Base-by-base conservation (phyloP, 1,284 basidiomycete genomes). In the Grifola frondosa region DNA sequence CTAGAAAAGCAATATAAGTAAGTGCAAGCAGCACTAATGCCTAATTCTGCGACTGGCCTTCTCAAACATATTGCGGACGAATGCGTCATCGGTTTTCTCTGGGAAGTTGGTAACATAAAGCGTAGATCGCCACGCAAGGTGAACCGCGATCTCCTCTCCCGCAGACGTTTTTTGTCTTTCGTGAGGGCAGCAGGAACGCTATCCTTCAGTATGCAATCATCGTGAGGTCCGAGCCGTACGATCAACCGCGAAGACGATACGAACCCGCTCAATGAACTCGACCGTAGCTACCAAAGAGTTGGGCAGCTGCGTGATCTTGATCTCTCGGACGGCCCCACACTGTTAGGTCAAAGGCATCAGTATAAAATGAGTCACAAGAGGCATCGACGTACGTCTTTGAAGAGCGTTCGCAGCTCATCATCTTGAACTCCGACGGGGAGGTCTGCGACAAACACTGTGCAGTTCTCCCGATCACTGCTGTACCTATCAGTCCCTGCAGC, bases 31-130 rank as follows among this genome's bases (percentile, higher is more conserved):
- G 29, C 5, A 19, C 26, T 32, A 50, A 45, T 17, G 11, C 6
- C 20, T 1, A 19, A 17, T 9, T 11, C 5, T 5, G 13, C 12
- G 0, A 36, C 59, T 62, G 46, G 93, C 93, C 69, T 84, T 78
- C 37, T 75, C 75, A 61, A 99, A 97, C 6, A 95, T 62, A 30
- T 79, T 69, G 24, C 93, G 75, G 36, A 99, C 78, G 19, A 68
- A 77, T 1, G 71, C 69, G 62, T 98, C 94, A 56, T 96, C 91
- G n/a, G 79, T 77, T 12, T 77, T 76, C 59, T 91, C 88, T 0
- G 92, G 85, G 68, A 98, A 99, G 67, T 99, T 99, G 11, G 97
- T 97, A 31, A 98, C 85, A 64, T 95, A 99, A 4, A 99, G 68
- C 2, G 96, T 99, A 4, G 93, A 96, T 50, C 88, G 80, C 91